These are phyloP conservation scores for Metschnikowia rubicola DNA, from an alignment of 805 yeast genomes.

Conservation along the genomic window DNA sequence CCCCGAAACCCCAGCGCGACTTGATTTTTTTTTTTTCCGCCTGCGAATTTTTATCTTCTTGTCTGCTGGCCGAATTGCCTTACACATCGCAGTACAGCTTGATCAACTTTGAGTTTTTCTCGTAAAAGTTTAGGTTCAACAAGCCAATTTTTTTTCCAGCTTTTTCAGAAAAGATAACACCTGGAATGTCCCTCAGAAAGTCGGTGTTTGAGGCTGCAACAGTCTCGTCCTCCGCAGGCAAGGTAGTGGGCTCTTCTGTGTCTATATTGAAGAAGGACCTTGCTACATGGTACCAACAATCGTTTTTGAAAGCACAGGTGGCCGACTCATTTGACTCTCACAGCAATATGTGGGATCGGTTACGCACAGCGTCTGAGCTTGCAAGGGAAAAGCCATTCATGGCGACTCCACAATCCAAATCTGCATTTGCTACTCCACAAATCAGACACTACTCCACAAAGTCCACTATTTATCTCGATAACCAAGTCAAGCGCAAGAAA, in stretches of 20 bases:
- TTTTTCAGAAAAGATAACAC: not conserved
- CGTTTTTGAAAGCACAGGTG: slow-evolving; percentile 20
- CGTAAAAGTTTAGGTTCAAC: not conserved
- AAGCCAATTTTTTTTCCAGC: not conserved
- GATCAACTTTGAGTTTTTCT: not conserved
- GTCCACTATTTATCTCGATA: slow-evolving; percentile 9
- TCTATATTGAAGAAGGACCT: slow-evolving; percentile 21
- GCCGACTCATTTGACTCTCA: slow-evolving; percentile 19
- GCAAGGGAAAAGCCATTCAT: slow-evolving; percentile 1
- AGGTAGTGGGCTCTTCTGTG: slow-evolving; percentile 20
- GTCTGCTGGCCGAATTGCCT: not conserved
- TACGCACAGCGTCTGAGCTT: slow-evolving; percentile 8
- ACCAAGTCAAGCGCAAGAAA: slow-evolving; percentile 9
- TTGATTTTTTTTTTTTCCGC: not conserved
- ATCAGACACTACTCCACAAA: slow-evolving; percentile 12
- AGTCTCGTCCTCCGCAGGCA: slow-evolving; percentile 24
- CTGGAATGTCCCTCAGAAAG: slow-evolving; percentile 15
- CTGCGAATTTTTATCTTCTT: slow-evolving; percentile 2
- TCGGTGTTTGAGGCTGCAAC: slow-evolving; percentile 23
- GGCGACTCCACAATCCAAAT: not conserved
- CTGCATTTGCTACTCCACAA: not conserved
- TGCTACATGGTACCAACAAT: slow-evolving; percentile 18
- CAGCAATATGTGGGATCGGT: slow-evolving; percentile 24
- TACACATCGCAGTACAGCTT: not conserved
- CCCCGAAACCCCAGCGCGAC: slow-evolving; percentile 6